Evolutionary conservation across 345 rosid genomes (phyloP), one percentile per base, ranked within the genome.

Genomic region (rapeseed (Brassica napus)): DNA sequence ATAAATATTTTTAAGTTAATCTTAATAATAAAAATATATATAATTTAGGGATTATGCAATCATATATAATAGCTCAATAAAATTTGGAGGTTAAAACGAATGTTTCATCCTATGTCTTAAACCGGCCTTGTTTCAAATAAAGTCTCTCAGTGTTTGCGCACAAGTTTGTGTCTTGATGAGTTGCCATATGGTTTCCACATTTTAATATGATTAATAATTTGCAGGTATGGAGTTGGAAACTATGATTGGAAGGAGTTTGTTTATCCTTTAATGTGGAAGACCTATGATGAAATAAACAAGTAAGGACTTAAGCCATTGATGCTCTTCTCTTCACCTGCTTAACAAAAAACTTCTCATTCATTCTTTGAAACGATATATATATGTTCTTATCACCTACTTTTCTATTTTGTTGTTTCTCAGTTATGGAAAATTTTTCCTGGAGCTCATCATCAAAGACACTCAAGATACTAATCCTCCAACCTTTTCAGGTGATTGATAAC

Each of bases 181-280:
- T n/a, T 42, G 26, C 3, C 12, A 54, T 54, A 37, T 55, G 18
- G 2, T 57, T 37, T 59, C 6, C 34, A 31, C 9, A 16, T 37
- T 39, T 65, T 65, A 24, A 16, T 42, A n/a, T 72, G 54, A 14
- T 52, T 16, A 49, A 59, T 57, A 74, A 57, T 30, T 75, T 86
- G 67, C 86, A 93, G 99, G 86, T 92, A 86, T 73, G 99, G 99
- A 61, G 80, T 86, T 9, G 93, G 94, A 32, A 85, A 93, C 1
- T 86, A 54, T 65, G 97, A 93, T 71, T 95, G 94, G 93, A 88
- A 82, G 84, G 92, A 87, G 83, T 93, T 88, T 79, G 55, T 76
- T 18, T 8, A 83, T 58, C 92, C 86, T 69, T 80, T 93, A 68
- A 87, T 85, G 81, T 85, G 77, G 86, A 95, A 90, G 86, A 83